A percentile compares a stretch with the other conserved stretches of the same genome.
Conservation (phyloP, 495 filamentous ascomycete genomes). For the Penicillium goetzii region DNA sequence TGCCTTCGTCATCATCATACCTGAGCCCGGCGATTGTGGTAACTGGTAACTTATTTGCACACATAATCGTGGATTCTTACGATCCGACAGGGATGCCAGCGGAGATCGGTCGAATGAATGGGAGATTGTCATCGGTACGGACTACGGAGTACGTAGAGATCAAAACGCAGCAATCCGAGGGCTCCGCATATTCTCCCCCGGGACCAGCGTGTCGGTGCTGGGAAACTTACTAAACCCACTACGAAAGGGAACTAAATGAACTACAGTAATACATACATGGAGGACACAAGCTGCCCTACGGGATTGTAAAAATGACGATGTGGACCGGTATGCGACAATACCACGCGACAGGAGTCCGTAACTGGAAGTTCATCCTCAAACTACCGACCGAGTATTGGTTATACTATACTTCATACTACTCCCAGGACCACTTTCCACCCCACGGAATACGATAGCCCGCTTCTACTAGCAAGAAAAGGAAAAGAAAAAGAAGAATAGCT, state of each 20-base stretch:
- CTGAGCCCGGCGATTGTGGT: neutral
- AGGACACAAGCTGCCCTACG: neutral
- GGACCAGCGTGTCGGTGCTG: conserved; percentile 38
- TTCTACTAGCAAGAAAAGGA: conserved; percentile 7
- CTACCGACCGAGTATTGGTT: neutral
- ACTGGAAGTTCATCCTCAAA: neutral
- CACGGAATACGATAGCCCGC: neutral
- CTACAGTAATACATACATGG: neutral
- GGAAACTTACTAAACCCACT: neutral
- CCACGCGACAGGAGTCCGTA: conserved; percentile 7
- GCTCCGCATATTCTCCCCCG: conserved; percentile 39
- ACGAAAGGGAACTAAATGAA: neutral
- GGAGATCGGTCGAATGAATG: conserved; percentile 18
- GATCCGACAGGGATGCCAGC: conserved; percentile 16
- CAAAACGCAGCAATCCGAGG: conserved; percentile 36
- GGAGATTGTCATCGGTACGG: conserved; percentile 1
- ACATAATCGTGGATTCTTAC: neutral
- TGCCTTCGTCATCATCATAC: conserved; percentile 11
- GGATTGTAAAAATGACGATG: conserved; percentile 25
- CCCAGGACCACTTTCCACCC: neutral
- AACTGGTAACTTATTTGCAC: neutral
- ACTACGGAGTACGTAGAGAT: conserved; percentile 15
- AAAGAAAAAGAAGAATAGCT: conserved; percentile 1
- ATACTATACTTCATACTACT: neutral
- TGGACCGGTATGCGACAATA: conserved; percentile 28